Conservation (phyloP, 768 basidiomycete species). For the Kwoniella heveanensis region DNA sequence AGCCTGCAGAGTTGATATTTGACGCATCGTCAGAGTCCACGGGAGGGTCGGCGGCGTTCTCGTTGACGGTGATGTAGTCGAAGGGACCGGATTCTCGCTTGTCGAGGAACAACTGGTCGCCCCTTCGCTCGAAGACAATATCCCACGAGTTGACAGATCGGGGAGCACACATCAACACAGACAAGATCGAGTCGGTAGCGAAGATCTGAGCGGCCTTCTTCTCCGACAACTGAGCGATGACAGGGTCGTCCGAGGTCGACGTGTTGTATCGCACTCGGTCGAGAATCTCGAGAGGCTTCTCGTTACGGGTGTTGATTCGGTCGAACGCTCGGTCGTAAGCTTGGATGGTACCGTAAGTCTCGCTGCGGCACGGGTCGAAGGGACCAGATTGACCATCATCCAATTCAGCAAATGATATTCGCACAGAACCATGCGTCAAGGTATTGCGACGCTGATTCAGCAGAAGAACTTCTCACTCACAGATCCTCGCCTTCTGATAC, state of each 20-base stretch:
- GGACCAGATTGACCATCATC: no score
- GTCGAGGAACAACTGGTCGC: slow-evolving; percentile 91
- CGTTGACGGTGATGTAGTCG: slow-evolving; percentile 95
- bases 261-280: slow-evolving; percentile 97
- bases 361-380: slow-evolving; percentile 29
- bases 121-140: slow-evolving; percentile 90
- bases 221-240: slow-evolving; percentile 86
- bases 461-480: no score
- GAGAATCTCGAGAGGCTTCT: slow-evolving; percentile 83
- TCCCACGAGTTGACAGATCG: slow-evolving; percentile 98
- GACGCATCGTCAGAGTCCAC: slow-evolving; percentile 68
- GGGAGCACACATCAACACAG: slow-evolving; percentile 92
- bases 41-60: slow-evolving; percentile 92
- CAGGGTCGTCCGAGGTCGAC: slow-evolving; percentile 95
- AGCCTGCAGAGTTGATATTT: slow-evolving; percentile 88
- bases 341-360: slow-evolving; percentile 79
- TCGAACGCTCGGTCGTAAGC: slow-evolving; percentile 94
- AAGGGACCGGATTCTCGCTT: slow-evolving; percentile 93
- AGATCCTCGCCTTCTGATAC: slow-evolving; percentile 89
- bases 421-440: no score
- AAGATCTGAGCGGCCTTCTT: slow-evolving; percentile 79
- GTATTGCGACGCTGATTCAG: no score
- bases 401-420: no score
- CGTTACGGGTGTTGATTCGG: slow-evolving; percentile 89
- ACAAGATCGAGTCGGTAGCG: slow-evolving; percentile 91